A percentile compares a stretch with the other conserved stretches of the same genome.
phyloP scores from a whole-genome alignment of 1,139 yeast genomes.

The Hansenula lynferdii region DNA sequence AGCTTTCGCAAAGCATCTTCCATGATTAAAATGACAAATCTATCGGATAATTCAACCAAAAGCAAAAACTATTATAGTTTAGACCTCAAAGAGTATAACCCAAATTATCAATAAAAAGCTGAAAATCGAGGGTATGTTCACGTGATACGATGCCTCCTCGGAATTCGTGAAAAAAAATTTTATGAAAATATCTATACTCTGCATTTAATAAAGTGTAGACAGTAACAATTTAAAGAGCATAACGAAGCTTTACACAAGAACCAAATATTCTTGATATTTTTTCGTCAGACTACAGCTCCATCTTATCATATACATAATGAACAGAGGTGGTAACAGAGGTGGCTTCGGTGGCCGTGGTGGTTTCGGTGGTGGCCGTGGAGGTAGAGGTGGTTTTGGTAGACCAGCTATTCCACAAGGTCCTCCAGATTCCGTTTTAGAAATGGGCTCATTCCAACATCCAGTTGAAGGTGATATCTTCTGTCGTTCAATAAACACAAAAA shows the following conservation, averaged over 20 bases:
- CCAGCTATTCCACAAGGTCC: conserved; percentile 58
- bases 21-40: too few species aligned
- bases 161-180: conserved; percentile 3
- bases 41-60: too few species aligned
- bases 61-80: too few species aligned
- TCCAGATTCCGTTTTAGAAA: conserved; percentile 89
- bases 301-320: conserved; percentile 10
- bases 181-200: not conserved
- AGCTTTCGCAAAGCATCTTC: too few species aligned
- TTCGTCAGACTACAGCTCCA: not conserved
- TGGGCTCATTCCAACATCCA: conserved; percentile 89
- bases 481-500: conserved; percentile 87
- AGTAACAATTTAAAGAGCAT: not conserved
- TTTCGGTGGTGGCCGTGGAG: conserved; percentile 52
- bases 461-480: conserved; percentile 98
- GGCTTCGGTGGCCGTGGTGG: conserved; percentile 69
- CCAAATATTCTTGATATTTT: conserved; percentile 3
- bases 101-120: too few species aligned
- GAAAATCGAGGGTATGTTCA: not conserved
- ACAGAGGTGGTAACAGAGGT: conserved; percentile 39
- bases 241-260: not conserved
- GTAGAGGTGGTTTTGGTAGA: conserved; percentile 37
- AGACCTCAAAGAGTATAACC: too few species aligned
- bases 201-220: not conserved
- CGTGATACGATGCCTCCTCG: conserved; percentile 5